Percentiles rank a stretch among this genome's conserved stretches.
These are phyloP conservation scores for Phaseolus coccineus DNA, from an alignment of 331 rosid species.

Conservation along the genomic window DNA sequence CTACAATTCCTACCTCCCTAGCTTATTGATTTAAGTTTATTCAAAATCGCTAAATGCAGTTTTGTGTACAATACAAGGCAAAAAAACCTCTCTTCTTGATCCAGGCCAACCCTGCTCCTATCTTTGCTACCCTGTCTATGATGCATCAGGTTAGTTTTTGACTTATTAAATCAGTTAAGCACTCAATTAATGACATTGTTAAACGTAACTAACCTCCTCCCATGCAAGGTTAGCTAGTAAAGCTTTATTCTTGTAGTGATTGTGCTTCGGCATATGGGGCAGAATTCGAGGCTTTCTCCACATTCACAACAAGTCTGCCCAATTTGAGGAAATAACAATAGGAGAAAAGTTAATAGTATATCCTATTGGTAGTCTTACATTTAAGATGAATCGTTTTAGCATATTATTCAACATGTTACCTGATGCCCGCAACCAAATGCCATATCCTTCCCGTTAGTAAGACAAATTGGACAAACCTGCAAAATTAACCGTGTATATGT, in stretches of 20 bases:
- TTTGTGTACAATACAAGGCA: neutral
- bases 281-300: conserved; percentile 69
- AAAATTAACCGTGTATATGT: conserved; percentile 28
- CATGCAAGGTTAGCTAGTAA: conserved; percentile 47
- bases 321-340: conserved; percentile 5
- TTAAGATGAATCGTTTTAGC: conserved; percentile 28
- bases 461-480: conserved; percentile 85
- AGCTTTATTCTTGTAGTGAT: conserved; percentile 75
- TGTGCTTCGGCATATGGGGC: conserved; percentile 84
- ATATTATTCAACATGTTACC: conserved; percentile 49
- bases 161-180: neutral
- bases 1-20: conserved; percentile 1
- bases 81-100: conserved; percentile 3
- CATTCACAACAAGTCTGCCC: conserved; percentile 85
- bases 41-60: conserved; percentile 28
- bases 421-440: conserved; percentile 92
- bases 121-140: conserved; percentile 24
- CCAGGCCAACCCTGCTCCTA: conserved; percentile 40
- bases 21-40: neutral
- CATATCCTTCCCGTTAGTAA: conserved; percentile 69
- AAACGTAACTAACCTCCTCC: conserved; percentile 34
- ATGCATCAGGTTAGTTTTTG: conserved; percentile 1
- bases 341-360: neutral
- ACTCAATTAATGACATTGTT: conserved; percentile 24
- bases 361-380: conserved; percentile 4